Evolutionary conservation across 768 basidiomycete species (phyloP), one percentile per base, ranked within the genome.

Genomic region (Naganishia vishniacii): DNA sequence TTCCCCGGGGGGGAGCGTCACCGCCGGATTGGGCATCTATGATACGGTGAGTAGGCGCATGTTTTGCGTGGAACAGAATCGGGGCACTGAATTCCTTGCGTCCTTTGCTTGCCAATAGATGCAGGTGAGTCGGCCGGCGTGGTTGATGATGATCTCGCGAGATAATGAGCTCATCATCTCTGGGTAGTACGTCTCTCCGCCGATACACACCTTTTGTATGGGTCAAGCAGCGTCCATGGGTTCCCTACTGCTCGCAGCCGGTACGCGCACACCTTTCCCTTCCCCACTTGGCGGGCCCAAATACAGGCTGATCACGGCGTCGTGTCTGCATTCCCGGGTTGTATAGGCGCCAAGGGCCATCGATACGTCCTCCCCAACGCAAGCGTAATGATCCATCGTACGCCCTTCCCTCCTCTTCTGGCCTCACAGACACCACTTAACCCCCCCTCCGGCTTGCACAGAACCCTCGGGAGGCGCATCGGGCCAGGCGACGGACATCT

Each of bases 371-470:
- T 98, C 64, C 91, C 91, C 13, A 89, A 97, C 75, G 87, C 91
- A 20, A 90, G 88, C 74, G 91, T 98, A 72, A 98, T 98, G 94
- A 97, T 98, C 61, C 94, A 98, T 77, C 94, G 93, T 94, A 75
- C 73, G 85, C 75, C 37, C 13, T 26, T 46, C 46, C 18, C 44
- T 12, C 2, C 3, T 31, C 28, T 4, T n/a, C 18, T 58, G 3
- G 32, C 1, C 16, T 51, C 47, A 64, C 44, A 2, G 37, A 26
- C 59, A 3, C 49, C n/a, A 25, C 48, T 53, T 58, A n/a, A n/a
- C n/a, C n/a, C n/a, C n/a, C n/a, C n/a, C n/a, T n/a, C 4, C 48
- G 58, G 25, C 48, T 67, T 61, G 58, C 4, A 18, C 79, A 95
- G 93, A 98, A 78, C 94, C 94, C 0, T 94, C 91, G 37, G 94